Conservation (phyloP, 768 basidiomycete genomes). For the Phylloporus sp. region DNA sequence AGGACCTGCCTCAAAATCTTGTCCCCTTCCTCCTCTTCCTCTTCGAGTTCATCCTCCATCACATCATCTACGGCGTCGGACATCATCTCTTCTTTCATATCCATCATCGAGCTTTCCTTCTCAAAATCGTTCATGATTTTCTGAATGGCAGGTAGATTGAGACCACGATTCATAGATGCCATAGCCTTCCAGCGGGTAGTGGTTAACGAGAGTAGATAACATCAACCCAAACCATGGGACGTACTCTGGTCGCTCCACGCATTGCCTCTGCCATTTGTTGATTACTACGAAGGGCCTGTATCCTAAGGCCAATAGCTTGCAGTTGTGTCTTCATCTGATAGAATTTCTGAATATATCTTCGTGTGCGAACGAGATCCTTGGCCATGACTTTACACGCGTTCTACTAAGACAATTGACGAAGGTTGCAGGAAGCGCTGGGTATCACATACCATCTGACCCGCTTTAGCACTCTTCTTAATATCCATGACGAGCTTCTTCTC, state of each 20-base stretch:
- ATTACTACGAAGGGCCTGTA: constrained; percentile 95
- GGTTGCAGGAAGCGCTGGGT: constrained; percentile 1
- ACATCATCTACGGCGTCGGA: constrained; percentile 96
- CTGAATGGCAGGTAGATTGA: constrained; percentile 93
- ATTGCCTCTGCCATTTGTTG: constrained; percentile 99
- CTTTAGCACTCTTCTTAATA: constrained; percentile 95
- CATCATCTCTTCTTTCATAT: constrained; percentile 99
- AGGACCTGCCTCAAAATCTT: constrained; percentile 93
- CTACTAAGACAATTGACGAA: constrained; percentile 41
- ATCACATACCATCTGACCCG: constrained; percentile 80
- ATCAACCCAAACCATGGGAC: constrained; percentile 26
- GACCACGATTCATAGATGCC: constrained; percentile 94
- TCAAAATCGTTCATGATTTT: constrained; percentile 98
- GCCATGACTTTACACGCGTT: constrained; percentile 99
- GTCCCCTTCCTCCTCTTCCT: constrained; percentile 95
- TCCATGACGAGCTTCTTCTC: constrained; percentile 96
- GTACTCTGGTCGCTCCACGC: constrained; percentile 93
- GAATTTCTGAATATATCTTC: constrained; percentile 96
- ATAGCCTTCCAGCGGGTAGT: constrained; percentile 64
- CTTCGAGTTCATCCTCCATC: constrained; percentile 89
- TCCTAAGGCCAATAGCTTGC: constrained; percentile 90
- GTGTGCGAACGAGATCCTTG: constrained; percentile 94
- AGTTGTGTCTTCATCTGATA: constrained; percentile 98
- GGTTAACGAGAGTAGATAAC: constrained; percentile 1
- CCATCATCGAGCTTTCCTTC: constrained; percentile 96